Evolutionary conservation across 78 protist genomes (phyloP).

Genomic region (Anaeramoeba ignava): DNA sequence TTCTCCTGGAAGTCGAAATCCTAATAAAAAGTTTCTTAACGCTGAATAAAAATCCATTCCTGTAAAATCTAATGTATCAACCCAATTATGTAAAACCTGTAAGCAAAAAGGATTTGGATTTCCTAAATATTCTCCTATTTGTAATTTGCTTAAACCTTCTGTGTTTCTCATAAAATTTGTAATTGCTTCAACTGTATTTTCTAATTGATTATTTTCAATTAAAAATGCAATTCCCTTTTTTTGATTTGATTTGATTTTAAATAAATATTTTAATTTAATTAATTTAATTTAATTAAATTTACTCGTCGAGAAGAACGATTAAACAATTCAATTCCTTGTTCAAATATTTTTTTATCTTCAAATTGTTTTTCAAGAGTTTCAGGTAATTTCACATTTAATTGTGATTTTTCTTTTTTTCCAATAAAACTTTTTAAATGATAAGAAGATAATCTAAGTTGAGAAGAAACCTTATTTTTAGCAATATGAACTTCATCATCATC

Average conservation of each 20-base stretch:
- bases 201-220: neutral
- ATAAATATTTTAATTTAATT: constrained; percentile 28
- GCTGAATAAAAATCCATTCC: neutral
- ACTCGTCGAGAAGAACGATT: neutral
- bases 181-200: neutral
- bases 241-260: constrained; percentile 36
- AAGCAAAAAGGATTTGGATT: neutral
- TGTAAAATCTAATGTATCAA: neutral
- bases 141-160: neutral
- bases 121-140: neutral
- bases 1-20: constrained; percentile 32
- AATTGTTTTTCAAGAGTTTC: neutral
- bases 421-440: neutral
- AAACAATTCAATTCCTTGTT: neutral
- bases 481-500: too few species aligned
- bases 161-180: neutral
- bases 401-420: neutral
- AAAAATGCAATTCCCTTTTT: neutral
- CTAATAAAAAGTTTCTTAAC: constrained; percentile 11
- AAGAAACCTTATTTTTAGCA: too few species aligned
- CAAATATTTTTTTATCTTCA: neutral
- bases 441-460: too few species aligned
- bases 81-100: neutral
- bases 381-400: neutral
- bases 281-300: neutral